Base-by-base conservation (phyloP, 306 rosid genomes). In the Castanopsis chinensis region DNA sequence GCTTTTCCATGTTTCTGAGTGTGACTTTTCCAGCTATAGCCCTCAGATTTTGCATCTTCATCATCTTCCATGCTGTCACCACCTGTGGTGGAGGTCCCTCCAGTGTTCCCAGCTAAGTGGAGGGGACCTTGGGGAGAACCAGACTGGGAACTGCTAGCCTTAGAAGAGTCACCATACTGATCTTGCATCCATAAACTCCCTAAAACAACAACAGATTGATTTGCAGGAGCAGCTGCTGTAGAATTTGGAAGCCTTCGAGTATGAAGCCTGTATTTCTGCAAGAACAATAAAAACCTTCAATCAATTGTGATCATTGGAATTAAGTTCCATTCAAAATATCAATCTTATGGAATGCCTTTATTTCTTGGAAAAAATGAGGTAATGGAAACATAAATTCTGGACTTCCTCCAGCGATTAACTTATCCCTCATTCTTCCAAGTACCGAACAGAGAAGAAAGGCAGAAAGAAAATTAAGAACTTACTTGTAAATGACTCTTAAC, bases 401-500 rank as follows among this genome's bases (percentile, higher is more conserved):
- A 18, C 14, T n/a, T 69, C 13, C 80, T 63, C 43, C 43, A 55
- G 60, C 81, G 68, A 27, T 25, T 65, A 78, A 35, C 63, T 75
- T 57, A 49, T 67, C 49, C 58, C 19, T 58, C 41, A 32, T 57
- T 18, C 49, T 76, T 76, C 19, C 51, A n/a, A 71, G 7, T 52
- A 78, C 55, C 69, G 72, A 74, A 59, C 27, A 76, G 13, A 43
- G 61, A 23, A 53, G 17, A 63, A 80, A 69, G 78, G 53, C 23
- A 60, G 28, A 23, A 55, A 10, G 28, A 30, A 55, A 64, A 76
- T 53, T 60, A 67, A 79, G 21, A 76, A 81, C 92, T 49, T 83
- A 96, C 99, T 88, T 96, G 99, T 86, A 96, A 88, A 85, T 96
- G 99, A 78, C 97, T 93, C 83, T 93, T 96, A 83, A 96, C 99